Evolutionary conservation across 2,329 filamentous ascomycete species (phyloP).

Genomic region (Sporothrix brunneoviolacea): DNA sequence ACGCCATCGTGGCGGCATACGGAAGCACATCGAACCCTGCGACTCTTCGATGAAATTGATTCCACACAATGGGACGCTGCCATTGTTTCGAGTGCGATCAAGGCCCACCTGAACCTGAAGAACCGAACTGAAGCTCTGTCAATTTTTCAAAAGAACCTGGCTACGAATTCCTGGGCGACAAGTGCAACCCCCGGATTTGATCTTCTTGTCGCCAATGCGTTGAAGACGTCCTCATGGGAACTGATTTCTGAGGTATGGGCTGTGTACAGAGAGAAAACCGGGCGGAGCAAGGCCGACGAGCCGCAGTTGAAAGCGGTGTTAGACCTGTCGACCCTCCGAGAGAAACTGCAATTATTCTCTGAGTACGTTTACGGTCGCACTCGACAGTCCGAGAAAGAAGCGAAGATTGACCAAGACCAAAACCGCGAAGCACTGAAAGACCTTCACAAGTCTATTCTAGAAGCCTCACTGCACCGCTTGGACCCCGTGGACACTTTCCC

Average conservation of each 20-base stretch:
- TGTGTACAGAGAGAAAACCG: constrained; percentile 22
- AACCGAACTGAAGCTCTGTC: constrained; percentile 33
- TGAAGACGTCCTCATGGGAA: constrained; percentile 33
- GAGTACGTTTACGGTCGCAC: neutral
- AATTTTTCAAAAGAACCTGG: constrained; percentile 31
- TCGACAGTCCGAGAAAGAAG: neutral
- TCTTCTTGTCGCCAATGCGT: constrained; percentile 34
- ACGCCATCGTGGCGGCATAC: constrained; percentile 35
- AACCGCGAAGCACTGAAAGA: neutral
- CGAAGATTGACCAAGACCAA: neutral
- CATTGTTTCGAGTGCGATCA: constrained; percentile 34
- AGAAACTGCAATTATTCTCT: neutral
- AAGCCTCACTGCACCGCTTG: constrained; percentile 12
- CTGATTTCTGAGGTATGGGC: constrained; percentile 32
- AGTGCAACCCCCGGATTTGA: constrained; percentile 32
- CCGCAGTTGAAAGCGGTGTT: constrained; percentile 30
- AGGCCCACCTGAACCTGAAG: constrained; percentile 35
- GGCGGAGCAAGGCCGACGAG: neutral
- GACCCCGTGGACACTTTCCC: constrained; percentile 23
- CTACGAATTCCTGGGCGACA: neutral
- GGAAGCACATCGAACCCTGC: constrained; percentile 39
- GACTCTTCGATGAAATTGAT: constrained; percentile 36
- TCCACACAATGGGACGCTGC: constrained; percentile 33
- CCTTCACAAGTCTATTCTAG: constrained; percentile 11
- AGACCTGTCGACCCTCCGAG: neutral